Percentiles rank a stretch among this genome's conserved stretches.
Evolutionary conservation across 306 rosid species (phyloP).

Genomic region (Carpinus viminea): DNA sequence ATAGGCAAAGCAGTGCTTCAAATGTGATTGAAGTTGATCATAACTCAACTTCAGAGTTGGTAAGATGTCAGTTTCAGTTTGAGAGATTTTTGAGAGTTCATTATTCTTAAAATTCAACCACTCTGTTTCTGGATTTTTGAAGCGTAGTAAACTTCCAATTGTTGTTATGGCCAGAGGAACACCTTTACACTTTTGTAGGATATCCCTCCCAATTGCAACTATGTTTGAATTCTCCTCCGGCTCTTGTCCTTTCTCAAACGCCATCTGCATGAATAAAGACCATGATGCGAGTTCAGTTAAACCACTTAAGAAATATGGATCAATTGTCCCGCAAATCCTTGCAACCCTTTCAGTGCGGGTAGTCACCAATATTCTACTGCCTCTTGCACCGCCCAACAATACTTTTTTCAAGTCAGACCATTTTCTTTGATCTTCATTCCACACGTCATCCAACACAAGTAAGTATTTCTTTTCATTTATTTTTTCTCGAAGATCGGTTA

Average conservation of each 20-base stretch:
- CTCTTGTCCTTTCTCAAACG: constrained; percentile 15
- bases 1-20: constrained; percentile 12
- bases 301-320: neutral
- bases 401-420: neutral
- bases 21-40: neutral
- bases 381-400: neutral
- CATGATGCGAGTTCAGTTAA: neutral
- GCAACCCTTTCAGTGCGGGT: constrained; percentile 4
- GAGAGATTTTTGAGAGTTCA: no score
- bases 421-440: neutral
- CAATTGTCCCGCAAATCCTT: neutral
- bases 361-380: constrained; percentile 18
- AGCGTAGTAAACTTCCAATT: constrained; percentile 16
- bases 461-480: neutral
- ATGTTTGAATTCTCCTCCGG: neutral
- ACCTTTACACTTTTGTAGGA: neutral
- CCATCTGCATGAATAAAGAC: constrained; percentile 4
- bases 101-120: neutral
- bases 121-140: neutral
- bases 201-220: neutral
- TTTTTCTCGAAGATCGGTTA: neutral
- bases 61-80: no score
- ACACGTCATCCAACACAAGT: constrained; percentile 11
- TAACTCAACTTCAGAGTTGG: neutral
- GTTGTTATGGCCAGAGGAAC: constrained; percentile 21